Conservation (phyloP, 2,329 filamentous ascomycete species). For the Ophiostoma himal-ulmi region DNA sequence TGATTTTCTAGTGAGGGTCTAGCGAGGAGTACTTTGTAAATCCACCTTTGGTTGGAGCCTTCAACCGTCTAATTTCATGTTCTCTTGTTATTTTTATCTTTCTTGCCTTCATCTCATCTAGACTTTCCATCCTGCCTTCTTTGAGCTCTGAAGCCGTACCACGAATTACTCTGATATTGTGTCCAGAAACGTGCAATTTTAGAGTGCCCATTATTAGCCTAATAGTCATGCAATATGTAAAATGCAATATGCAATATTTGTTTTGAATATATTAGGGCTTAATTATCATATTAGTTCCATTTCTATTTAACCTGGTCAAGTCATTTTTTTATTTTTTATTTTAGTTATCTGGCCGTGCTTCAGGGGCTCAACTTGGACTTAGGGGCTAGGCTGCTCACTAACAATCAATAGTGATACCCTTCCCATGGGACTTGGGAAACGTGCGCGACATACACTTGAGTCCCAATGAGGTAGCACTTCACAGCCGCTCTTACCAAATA, state of each 20-base stretch:
- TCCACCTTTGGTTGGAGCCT: too few species aligned
- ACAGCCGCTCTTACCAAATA: neutral
- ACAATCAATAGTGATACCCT: neutral
- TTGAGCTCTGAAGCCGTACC: neutral
- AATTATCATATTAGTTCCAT: neutral
- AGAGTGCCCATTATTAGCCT: neutral
- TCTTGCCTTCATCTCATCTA: neutral
- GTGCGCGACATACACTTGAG: neutral
- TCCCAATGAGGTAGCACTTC: slow-evolving; percentile 4
- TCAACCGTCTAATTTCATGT: neutral
- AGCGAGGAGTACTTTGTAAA: too few species aligned
- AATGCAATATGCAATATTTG: too few species aligned
- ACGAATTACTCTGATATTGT: neutral
- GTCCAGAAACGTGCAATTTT: neutral
- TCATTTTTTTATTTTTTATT: too few species aligned
- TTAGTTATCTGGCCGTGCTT: neutral
- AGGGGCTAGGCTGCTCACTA: neutral
- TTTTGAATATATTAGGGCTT: neutral
- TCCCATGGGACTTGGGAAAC: neutral
- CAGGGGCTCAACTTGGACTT: neutral
- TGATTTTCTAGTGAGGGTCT: neutral
- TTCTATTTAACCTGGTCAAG: neutral
- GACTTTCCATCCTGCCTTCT: too few species aligned
- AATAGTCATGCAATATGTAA: neutral
- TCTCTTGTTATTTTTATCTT: neutral